These are phyloP conservation scores for Filobasidium wieringae DNA, from an alignment of 768 basidiomycete species.

Conservation along the genomic window DNA sequence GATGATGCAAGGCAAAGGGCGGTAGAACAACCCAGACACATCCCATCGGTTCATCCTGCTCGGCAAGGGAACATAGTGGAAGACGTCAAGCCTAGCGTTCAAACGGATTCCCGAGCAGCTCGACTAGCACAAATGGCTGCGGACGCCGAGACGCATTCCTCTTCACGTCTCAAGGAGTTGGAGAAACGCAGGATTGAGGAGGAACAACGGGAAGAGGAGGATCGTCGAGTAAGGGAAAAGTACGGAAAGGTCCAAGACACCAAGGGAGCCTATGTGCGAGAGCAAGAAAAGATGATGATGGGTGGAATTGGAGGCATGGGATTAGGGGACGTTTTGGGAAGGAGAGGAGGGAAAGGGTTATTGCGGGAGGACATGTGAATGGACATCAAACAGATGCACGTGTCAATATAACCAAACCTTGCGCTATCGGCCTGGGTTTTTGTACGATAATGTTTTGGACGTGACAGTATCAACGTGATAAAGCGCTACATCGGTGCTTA, in stretches of 20 bases:
- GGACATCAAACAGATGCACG: too few species aligned
- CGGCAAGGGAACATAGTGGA: not conserved
- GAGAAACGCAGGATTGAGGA: constrained; percentile 60
- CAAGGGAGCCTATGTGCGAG: constrained; percentile 65
- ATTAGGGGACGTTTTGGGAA: constrained; percentile 31
- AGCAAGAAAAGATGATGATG: constrained; percentile 75
- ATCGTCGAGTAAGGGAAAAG: constrained; percentile 51
- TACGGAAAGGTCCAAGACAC: constrained; percentile 52
- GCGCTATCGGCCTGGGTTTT: too few species aligned
- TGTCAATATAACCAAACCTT: too few species aligned
- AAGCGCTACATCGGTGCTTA: too few species aligned
- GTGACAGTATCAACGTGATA: too few species aligned
- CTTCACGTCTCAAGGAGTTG: constrained; percentile 61
- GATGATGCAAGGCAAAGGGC: not conserved
- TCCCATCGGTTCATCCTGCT: not conserved
- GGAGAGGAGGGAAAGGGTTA: constrained; percentile 37
- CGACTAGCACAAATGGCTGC: constrained; percentile 82
- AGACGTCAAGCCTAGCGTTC: not conserved
- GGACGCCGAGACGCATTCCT: constrained; percentile 56
- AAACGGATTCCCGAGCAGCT: constrained; percentile 47
- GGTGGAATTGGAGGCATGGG: constrained; percentile 52
- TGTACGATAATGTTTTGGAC: too few species aligned
- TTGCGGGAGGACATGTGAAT: constrained; percentile 22
- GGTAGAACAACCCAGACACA: not conserved
- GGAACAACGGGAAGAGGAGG: constrained; percentile 61